Evolutionary conservation across 2,329 filamentous ascomycete genomes (phyloP), one percentile per base, ranked within the genome.

Genomic region (Fusarium marasasianum): DNA sequence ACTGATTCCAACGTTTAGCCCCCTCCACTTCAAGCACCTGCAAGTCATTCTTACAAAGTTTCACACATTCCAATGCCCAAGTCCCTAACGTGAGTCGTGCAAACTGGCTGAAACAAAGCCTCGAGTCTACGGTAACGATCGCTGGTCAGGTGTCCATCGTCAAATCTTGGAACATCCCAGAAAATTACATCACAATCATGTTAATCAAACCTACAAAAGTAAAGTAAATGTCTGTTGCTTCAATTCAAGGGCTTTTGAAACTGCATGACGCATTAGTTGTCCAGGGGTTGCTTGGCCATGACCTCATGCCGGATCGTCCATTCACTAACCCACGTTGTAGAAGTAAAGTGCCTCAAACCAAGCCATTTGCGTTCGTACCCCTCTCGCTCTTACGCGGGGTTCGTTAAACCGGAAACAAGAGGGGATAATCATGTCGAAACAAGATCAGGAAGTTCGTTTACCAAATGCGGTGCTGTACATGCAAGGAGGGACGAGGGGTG

Each of bases 261-360:
- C 72, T 76, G 67, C 72, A 77, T 77, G 76, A 77, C 74, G 76
- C 74, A 74, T n/a, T 37, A 13, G n/a, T 31, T 55, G 38, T 50
- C 54, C 70, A 77, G 74, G 76, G 76, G 67, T 62, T 60, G 40
- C 20, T 62, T 45, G 53, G 56, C 73, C 65, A 78, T 78, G 76
- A 78, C 76, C 76, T 78, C 76, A 77, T 77, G 59, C 35, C 33
- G 37, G 65, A 72, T 76, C 73, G 37, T 69, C 73, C 60, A 57
- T 56, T 47, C 33, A 60, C 62, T 66, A 66, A 56, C 55, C 61
- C 64, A 47, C 61, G 63, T 66, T 64, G 63, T 59, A 43, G 57
- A 60, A 61, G 54, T 48, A 68, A 62, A 62, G 65, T 65, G 61
- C 72, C 55, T 74, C 59, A 64, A 60, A 69, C 66, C 66, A 71